Conservation (phyloP, 345 rosid genomes). For the Conringia planisiliqua region DNA sequence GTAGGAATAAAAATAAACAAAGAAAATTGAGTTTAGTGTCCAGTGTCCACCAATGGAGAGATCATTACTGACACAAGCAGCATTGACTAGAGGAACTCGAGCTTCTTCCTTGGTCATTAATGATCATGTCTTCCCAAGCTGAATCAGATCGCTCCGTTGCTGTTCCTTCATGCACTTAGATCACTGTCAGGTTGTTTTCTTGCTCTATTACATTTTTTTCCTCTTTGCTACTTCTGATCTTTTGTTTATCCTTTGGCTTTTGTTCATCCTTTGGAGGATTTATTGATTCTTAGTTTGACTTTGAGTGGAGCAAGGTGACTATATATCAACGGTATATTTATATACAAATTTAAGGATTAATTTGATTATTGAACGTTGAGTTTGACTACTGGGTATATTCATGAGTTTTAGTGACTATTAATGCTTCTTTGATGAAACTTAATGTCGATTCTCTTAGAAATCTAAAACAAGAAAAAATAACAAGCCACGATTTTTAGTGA, state of each 20-base stretch:
- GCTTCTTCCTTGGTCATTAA: slow-evolving; percentile 5
- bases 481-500: neutral
- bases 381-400: neutral
- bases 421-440: neutral
- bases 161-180: neutral
- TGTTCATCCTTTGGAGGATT: neutral
- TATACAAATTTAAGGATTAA: neutral
- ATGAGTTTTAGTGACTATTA: neutral
- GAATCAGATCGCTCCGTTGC: neutral
- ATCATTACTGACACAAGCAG: neutral
- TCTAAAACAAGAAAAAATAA: no score
- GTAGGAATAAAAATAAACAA: neutral
- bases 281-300: no score
- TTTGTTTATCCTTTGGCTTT: neutral
- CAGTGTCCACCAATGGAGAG: neutral
- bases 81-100: neutral
- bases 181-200: slow-evolving; percentile 1
- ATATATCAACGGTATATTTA: no score
- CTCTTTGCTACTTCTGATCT: neutral
- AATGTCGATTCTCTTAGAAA: no score
- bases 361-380: neutral
- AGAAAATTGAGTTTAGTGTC: neutral
- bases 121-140: neutral
- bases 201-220: neutral
- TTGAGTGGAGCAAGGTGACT: no score